Conservation (phyloP, 495 filamentous ascomycete species). For the Neurospora tetraspora region DNA sequence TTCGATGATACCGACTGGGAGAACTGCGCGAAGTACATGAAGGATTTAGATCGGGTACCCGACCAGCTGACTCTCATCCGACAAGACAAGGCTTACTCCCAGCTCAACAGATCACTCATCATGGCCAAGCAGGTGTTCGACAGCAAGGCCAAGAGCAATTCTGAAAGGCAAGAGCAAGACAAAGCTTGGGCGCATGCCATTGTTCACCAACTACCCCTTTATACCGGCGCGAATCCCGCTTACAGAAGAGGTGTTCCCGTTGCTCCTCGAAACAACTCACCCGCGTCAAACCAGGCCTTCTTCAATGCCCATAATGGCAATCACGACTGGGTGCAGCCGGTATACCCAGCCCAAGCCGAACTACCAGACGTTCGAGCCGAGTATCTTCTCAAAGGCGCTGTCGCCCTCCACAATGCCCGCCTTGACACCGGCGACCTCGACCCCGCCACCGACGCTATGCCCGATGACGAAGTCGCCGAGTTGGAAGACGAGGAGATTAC, state of each 20-base stretch:
- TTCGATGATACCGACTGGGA: not conserved
- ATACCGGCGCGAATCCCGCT: not conserved
- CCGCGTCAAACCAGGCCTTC: not conserved
- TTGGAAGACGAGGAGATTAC: not conserved
- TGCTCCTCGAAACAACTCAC: not conserved
- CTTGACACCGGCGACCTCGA: not conserved
- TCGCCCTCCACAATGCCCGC: not conserved
- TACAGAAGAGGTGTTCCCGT: not conserved
- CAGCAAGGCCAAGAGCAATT: not conserved
- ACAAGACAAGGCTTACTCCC: not conserved
- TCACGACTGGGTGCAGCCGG: not conserved
- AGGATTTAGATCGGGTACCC: not conserved
- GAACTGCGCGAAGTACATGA: not conserved
- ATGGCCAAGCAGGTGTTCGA: not conserved
- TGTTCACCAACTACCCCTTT: not conserved
- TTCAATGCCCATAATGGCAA: not conserved
- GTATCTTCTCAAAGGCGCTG: not conserved
- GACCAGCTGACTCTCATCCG: not conserved
- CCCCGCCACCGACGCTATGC: not conserved
- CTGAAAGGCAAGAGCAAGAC: not conserved
- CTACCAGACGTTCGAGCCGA: not conserved
- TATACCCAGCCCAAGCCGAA: not conserved
- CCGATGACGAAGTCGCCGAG: not conserved
- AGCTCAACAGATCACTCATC: not conserved
- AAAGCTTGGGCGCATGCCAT: not conserved